Conservation (phyloP, 257 asterid species). For the Thymus quinquecostatus region DNA sequence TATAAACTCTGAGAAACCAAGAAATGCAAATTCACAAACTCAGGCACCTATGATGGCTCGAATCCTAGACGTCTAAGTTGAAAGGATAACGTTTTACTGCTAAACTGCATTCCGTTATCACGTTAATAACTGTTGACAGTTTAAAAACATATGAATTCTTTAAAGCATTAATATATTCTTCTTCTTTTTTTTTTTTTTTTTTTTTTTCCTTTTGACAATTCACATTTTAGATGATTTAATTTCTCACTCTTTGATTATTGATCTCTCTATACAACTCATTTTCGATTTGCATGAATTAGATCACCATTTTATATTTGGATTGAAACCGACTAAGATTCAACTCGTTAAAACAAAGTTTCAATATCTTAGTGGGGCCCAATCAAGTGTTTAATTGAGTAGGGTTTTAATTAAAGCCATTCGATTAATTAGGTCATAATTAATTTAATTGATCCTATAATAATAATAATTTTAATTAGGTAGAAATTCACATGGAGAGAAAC, state of each 20-base stretch:
- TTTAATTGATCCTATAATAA: no score
- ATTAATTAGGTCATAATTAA: neutral
- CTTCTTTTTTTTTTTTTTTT: no score
- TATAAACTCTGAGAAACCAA: no score
- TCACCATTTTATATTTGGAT: neutral
- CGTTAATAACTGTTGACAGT: no score
- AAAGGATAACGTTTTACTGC: no score
- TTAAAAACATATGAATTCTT: no score
- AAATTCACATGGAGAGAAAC: constrained; percentile 48
- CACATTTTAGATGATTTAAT: neutral
- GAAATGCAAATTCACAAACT: no score
- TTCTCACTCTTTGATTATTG: neutral
- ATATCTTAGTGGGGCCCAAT: neutral
- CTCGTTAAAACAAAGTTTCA: neutral
- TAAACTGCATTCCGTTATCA: no score
- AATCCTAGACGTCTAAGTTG: no score
- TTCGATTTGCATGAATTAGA: neutral
- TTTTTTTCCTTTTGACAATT: no score
- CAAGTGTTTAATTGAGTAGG: neutral
- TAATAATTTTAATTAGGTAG: constrained; percentile 23
- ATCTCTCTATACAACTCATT: neutral
- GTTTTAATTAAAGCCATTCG: no score
- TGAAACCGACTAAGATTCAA: neutral
- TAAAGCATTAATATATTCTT: neutral
- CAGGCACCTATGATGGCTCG: no score